Conservation (phyloP, 495 filamentous ascomycete genomes). For the Ascobolus immersus region DNA sequence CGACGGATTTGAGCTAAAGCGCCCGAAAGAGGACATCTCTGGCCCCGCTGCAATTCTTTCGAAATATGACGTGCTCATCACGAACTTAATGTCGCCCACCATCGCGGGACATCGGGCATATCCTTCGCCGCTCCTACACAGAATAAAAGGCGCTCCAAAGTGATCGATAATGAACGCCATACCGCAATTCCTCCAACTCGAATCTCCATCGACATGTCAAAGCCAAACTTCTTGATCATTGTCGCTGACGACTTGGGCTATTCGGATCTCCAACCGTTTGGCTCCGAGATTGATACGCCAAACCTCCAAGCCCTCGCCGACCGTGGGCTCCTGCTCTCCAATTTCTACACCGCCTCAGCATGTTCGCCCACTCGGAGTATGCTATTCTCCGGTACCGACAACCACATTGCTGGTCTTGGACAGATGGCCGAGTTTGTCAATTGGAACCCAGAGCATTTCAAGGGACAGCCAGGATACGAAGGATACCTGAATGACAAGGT, state of each 20-base stretch:
- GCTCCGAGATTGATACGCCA: slow-evolving; percentile 36
- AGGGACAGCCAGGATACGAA: slow-evolving; percentile 37
- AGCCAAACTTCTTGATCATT: slow-evolving; percentile 37
- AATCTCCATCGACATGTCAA: too few relatives aligned
- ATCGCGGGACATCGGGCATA: too few relatives aligned
- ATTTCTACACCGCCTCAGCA: slow-evolving; percentile 37
- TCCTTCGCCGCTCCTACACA: too few relatives aligned
- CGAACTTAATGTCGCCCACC: too few relatives aligned
- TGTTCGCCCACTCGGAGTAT: slow-evolving; percentile 40
- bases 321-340: slow-evolving; percentile 31
- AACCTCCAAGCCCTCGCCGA: slow-evolving; percentile 32
- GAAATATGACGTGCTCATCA: too few relatives aligned
- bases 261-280: slow-evolving; percentile 35
- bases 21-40: too few relatives aligned
- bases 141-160: too few relatives aligned
- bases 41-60: too few relatives aligned
- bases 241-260: slow-evolving; percentile 39
- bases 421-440: slow-evolving; percentile 22
- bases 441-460: slow-evolving; percentile 12
- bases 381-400: slow-evolving; percentile 30
- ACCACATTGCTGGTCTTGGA: slow-evolving; percentile 26
- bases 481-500: slow-evolving; percentile 39
- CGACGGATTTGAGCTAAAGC: too few relatives aligned
- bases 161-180: too few relatives aligned
- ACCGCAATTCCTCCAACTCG: too few relatives aligned